phyloP scores from a whole-genome alignment of 2,329 filamentous ascomycete genomes.

The Fulvia fulva region DNA sequence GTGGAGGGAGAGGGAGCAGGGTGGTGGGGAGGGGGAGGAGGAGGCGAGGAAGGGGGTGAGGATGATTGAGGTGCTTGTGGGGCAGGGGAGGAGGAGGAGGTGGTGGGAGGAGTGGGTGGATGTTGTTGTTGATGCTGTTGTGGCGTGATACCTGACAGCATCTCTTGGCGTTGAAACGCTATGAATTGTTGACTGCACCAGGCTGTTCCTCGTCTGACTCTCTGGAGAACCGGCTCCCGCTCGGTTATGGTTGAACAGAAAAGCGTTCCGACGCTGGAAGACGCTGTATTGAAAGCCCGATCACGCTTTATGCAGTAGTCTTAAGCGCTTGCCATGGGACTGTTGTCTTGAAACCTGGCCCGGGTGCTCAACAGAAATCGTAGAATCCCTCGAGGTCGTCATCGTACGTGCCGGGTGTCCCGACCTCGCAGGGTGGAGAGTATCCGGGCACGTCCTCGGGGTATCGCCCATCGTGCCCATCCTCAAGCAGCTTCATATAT shows the following conservation, averaged over 20 bases:
- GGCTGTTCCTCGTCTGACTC: too few species aligned
- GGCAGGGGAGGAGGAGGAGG: slow-evolving; percentile 14
- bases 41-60: slow-evolving; percentile 35
- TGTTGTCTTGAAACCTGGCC: neutral
- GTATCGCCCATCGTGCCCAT: neutral
- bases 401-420: too few species aligned
- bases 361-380: neutral
- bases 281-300: too few species aligned
- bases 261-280: too few species aligned
- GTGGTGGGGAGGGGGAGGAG: slow-evolving; percentile 1
- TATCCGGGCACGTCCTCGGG: neutral
- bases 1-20: slow-evolving; percentile 43
- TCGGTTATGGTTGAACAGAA: too few species aligned
- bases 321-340: too few species aligned
- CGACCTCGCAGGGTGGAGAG: too few species aligned
- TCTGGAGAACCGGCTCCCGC: too few species aligned
- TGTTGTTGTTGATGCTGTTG: slow-evolving; percentile 15
- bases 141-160: slow-evolving; percentile 15
- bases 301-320: too few species aligned
- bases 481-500: neutral
- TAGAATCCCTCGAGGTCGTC: too few species aligned
- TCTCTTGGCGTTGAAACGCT: too few species aligned
- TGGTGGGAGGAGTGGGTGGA: slow-evolving; percentile 22
- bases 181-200: too few species aligned
- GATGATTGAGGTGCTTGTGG: slow-evolving; percentile 17